Conservation (phyloP, 768 basidiomycete species). For the Chalciporus piperatus region DNA sequence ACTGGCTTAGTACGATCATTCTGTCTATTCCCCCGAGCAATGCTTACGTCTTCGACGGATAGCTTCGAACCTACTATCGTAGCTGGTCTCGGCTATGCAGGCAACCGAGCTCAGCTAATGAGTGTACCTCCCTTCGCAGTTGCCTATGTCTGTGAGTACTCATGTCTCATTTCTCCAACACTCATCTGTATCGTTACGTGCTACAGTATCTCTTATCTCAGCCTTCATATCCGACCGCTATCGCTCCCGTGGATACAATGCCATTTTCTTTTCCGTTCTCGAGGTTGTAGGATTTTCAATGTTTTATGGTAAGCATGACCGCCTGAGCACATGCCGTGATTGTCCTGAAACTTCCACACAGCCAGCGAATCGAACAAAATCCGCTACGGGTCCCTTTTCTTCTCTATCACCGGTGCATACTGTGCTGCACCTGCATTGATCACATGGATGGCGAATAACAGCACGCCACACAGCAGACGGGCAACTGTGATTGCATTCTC, state of each 20-base stretch:
- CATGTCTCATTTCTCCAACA: not conserved
- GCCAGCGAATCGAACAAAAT: constrained; percentile 33
- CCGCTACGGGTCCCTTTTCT: constrained; percentile 57
- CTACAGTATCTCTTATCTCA: constrained; percentile 35
- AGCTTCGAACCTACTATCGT: constrained; percentile 78
- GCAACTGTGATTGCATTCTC: no score
- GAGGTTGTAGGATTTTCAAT: not conserved
- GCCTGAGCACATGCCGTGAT: not conserved
- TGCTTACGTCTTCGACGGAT: no score
- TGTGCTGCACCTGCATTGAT: constrained; percentile 48
- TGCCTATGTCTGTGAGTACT: constrained; percentile 43
- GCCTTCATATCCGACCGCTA: constrained; percentile 55
- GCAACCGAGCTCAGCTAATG: constrained; percentile 56
- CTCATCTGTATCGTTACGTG: not conserved
- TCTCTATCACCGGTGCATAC: constrained; percentile 52
- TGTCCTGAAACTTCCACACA: no score
- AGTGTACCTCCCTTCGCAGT: constrained; percentile 54
- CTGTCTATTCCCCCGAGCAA: no score
- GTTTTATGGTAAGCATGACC: not conserved
- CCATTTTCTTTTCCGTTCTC: constrained; percentile 43
- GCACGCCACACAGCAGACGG: constrained; percentile 52
- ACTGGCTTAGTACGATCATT: constrained; percentile 28
- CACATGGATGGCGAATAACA: constrained; percentile 64
- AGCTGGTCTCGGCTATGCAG: constrained; percentile 53
- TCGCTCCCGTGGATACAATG: constrained; percentile 46